Conservation (phyloP, 257 asterid species). For the Nicotiana tomentosiformis region DNA sequence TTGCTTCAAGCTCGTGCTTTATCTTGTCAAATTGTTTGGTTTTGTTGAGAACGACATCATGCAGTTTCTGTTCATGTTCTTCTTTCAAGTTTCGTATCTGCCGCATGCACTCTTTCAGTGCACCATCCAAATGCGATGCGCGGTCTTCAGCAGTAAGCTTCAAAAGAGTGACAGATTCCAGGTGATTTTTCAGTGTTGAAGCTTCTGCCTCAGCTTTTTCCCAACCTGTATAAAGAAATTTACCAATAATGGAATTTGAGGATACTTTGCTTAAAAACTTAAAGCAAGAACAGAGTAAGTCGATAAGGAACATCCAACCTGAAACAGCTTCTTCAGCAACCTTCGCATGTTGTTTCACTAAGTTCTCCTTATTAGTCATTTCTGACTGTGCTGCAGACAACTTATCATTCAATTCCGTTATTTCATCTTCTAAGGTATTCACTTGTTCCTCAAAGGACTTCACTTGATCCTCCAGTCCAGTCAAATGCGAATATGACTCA, state of each 20-base stretch:
- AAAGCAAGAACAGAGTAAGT: background rate
- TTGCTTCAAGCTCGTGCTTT: constrained; percentile 71
- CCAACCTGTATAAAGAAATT: constrained; percentile 66
- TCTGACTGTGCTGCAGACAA: constrained; percentile 67
- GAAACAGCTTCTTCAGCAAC: constrained; percentile 99
- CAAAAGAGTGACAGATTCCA: constrained; percentile 86
- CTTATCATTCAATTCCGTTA: constrained; percentile 70
- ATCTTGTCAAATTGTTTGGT: constrained; percentile 68
- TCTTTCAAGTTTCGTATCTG: constrained; percentile 84
- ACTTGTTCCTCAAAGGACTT: constrained; percentile 65
- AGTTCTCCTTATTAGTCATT: constrained; percentile 62
- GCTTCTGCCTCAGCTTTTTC: constrained; percentile 99
- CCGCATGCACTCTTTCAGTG: constrained; percentile 95
- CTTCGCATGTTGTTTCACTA: constrained; percentile 91
- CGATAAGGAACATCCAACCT: constrained; percentile 36
- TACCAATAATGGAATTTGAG: background rate
- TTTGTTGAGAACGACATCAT: constrained; percentile 59
- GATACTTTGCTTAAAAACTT: background rate
- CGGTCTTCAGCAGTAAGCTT: constrained; percentile 95
- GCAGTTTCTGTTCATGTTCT: constrained; percentile 71
- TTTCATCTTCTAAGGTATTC: constrained; percentile 59
- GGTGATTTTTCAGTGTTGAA: constrained; percentile 67
- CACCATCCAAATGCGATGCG: constrained; percentile 85
- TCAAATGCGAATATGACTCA: constrained; percentile 89
- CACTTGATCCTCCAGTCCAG: constrained; percentile 88